A percentile compares a stretch with the other conserved stretches of the same genome.
Evolutionary conservation across 345 rosid species (phyloP).

Genomic region (Murraya paniculata): DNA sequence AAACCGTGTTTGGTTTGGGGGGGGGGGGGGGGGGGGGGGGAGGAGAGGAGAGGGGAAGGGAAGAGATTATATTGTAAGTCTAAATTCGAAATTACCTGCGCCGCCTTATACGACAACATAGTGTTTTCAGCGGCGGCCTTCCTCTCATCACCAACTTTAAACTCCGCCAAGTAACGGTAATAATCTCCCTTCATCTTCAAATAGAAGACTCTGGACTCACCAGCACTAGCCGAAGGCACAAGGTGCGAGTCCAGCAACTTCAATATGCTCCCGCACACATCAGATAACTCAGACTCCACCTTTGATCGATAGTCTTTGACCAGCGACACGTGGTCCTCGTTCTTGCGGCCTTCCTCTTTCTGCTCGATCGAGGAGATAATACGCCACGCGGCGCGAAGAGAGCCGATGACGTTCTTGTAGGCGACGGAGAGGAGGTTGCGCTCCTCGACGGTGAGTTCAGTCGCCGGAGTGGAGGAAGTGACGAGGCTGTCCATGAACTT

Average conservation of each 20-base stretch:
- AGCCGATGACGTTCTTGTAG: constrained; percentile 60
- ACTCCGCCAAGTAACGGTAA: constrained; percentile 38
- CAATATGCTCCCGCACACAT: constrained; percentile 29
- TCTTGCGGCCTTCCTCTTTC: constrained; percentile 44
- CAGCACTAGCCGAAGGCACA: constrained; percentile 28
- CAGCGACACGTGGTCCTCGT: constrained; percentile 47
- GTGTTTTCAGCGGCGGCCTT: constrained; percentile 39
- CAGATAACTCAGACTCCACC: constrained; percentile 31
- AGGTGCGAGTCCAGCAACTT: constrained; percentile 29
- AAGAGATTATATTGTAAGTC: not conserved
- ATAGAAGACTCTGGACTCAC: constrained; percentile 39
- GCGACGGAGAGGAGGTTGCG: constrained; percentile 63
- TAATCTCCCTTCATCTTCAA: constrained; percentile 42
- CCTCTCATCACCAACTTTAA: constrained; percentile 34
- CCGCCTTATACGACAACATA: constrained; percentile 32
- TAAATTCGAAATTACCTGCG: constrained; percentile 28
- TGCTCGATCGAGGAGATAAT: constrained; percentile 41
- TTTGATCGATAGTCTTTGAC: constrained; percentile 35
- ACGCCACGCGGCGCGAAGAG: constrained; percentile 60
- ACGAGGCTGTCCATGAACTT: constrained; percentile 14
- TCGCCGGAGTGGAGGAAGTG: constrained; percentile 2
- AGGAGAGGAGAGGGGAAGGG: no score
- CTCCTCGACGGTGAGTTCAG: constrained; percentile 56
- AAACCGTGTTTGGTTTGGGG: no score
- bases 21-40: no score